These are phyloP conservation scores for Astrothelium macrocarpum DNA, from an alignment of 495 filamentous ascomycete genomes.

Conservation along the genomic window DNA sequence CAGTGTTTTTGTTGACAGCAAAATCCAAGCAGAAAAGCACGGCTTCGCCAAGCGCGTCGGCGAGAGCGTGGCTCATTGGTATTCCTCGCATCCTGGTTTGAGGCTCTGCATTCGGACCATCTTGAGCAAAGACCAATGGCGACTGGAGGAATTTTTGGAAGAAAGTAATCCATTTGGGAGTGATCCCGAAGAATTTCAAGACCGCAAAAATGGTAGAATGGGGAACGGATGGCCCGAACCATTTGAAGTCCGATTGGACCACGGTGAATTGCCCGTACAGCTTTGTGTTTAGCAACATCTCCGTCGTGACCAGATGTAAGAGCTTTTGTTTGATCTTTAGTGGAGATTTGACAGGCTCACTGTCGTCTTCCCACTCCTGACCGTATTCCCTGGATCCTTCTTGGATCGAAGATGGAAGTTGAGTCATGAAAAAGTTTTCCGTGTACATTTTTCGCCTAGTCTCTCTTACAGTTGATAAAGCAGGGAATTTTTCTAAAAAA, in stretches of 20 bases:
- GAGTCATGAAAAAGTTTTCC: conserved; percentile 27
- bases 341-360: conserved; percentile 14
- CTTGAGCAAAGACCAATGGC: conserved; percentile 23
- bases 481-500: conserved; percentile 18
- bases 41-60: conserved; percentile 23
- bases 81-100: conserved; percentile 22
- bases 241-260: conserved; percentile 25
- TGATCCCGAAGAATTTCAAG: conserved; percentile 24
- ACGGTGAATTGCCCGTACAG: conserved; percentile 21
- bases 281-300: conserved; percentile 24
- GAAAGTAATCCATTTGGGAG: conserved; percentile 24
- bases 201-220: conserved; percentile 25
- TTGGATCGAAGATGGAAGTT: conserved; percentile 25
- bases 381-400: conserved; percentile 11
- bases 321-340: conserved; percentile 22
- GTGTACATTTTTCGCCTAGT: conserved; percentile 25
- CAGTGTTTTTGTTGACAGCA: conserved; percentile 24
- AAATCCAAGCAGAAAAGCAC: conserved; percentile 28
- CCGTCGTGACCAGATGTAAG: conserved; percentile 22
- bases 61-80: conserved; percentile 23
- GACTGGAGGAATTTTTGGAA: conserved; percentile 24
- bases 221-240: conserved; percentile 21
- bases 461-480: conserved; percentile 14
- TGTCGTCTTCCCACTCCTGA: conserved; percentile 16
- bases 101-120: conserved; percentile 14